phyloP scores from a whole-genome alignment of 2,329 filamentous ascomycete genomes.

The Fusarium mundagurra region DNA sequence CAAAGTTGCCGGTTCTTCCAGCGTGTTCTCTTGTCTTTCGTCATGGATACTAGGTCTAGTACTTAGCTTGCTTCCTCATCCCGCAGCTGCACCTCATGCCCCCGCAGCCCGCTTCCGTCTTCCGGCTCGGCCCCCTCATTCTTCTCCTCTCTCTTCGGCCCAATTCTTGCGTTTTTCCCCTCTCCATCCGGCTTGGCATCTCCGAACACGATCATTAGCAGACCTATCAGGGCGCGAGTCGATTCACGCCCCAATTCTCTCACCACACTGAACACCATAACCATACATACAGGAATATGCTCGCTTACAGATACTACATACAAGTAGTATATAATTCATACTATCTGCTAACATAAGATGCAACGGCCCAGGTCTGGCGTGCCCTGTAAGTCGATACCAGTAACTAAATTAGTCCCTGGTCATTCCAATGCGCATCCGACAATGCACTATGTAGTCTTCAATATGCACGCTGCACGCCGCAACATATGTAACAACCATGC shows the following conservation, averaged over 20 bases:
- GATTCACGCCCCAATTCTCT: slow-evolving; percentile 12
- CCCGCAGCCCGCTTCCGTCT: slow-evolving; percentile 29
- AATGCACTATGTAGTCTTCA: background rate
- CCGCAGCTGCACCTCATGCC: background rate
- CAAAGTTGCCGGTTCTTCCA: slow-evolving; percentile 20
- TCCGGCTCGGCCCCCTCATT: slow-evolving; percentile 29
- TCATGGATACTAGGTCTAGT: slow-evolving; percentile 13
- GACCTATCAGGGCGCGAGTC: slow-evolving; percentile 3
- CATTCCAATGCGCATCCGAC: background rate
- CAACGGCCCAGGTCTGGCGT: slow-evolving; percentile 14
- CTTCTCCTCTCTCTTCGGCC: slow-evolving; percentile 21
- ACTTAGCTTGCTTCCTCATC: slow-evolving; percentile 1
- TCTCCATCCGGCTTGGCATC: slow-evolving; percentile 31
- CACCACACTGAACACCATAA: slow-evolving; percentile 25
- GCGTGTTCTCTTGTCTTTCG: slow-evolving; percentile 34
- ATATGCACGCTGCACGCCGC: background rate
- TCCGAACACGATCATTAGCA: slow-evolving; percentile 10
- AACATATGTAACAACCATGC: background rate
- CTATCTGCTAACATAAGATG: slow-evolving; percentile 14
- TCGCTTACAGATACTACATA: background rate
- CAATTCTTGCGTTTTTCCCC: slow-evolving; percentile 11
- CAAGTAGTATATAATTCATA: background rate
- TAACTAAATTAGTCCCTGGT: background rate
- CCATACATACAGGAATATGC: background rate
- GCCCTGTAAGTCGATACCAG: background rate